A percentile compares a stretch with the other conserved stretches of the same genome.
Evolutionary conservation across 305 asterid species (phyloP).

Genomic region (Solanum chacoense): DNA sequence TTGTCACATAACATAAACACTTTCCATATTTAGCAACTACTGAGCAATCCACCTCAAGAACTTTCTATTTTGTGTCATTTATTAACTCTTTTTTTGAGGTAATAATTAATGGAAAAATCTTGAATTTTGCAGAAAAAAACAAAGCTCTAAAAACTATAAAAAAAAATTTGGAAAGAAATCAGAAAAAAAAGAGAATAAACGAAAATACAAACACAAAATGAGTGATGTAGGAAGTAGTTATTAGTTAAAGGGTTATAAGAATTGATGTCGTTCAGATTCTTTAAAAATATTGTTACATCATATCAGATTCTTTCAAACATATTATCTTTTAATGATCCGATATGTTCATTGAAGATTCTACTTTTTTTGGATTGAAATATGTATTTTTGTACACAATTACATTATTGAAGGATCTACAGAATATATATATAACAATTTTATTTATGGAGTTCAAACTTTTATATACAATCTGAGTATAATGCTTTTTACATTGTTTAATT

Average conservation of each 20-base stretch:
- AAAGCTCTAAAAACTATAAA: background rate
- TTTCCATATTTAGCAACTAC: background rate
- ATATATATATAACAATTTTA: background rate
- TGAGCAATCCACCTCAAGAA: background rate
- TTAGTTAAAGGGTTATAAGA: background rate
- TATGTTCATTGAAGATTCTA: background rate
- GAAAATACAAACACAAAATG: background rate
- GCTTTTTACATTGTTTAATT: background rate
- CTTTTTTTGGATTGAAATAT: background rate
- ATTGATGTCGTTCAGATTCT: background rate
- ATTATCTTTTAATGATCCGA: background rate
- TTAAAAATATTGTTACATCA: background rate
- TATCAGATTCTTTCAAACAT: fast-evolving
- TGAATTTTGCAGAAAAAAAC: background rate
- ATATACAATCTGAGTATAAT: no score
- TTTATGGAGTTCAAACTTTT: background rate
- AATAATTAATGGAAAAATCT: background rate
- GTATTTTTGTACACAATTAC: background rate
- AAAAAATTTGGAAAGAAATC: no score
- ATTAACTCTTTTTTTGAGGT: background rate
- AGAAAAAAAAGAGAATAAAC: background rate
- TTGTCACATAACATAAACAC: background rate
- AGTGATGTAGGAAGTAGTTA: background rate
- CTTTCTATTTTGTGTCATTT: background rate
- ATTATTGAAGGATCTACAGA: background rate